Percentiles rank a stretch among this genome's conserved stretches.
Evolutionary conservation across 768 basidiomycete genomes (phyloP).

Genomic region (Suillus cothurnatus): DNA sequence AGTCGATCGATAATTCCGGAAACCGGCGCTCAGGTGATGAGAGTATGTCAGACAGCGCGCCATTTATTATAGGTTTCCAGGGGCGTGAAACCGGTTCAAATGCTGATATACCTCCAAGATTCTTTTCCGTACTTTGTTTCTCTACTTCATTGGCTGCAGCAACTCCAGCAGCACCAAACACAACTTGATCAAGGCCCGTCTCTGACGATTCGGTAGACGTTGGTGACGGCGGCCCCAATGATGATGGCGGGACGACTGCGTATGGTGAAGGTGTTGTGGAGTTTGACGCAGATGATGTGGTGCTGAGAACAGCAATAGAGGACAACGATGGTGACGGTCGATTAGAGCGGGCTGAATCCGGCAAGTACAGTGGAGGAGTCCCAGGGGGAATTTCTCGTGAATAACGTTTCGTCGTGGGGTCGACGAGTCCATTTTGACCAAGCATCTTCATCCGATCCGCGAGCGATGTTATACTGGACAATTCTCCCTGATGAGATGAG

Average conservation of each 20-base stretch:
- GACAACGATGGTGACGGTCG: constrained; percentile 40
- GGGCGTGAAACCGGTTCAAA: constrained; percentile 20
- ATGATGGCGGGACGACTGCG: constrained; percentile 67
- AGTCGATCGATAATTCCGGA: constrained; percentile 16
- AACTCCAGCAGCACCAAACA: constrained; percentile 18
- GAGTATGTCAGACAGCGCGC: constrained; percentile 20
- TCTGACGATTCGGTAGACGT: constrained; percentile 65
- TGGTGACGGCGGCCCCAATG: constrained; percentile 77
- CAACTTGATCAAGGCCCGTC: constrained; percentile 46
- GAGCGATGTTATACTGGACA: constrained; percentile 55
- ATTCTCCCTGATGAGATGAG: constrained; percentile 22
- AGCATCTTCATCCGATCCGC: constrained; percentile 81
- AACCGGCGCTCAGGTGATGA: constrained; percentile 12
- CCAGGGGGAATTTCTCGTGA: constrained; percentile 51
- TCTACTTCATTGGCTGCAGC: not conserved
- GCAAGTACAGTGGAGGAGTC: constrained; percentile 32
- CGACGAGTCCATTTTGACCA: constrained; percentile 68
- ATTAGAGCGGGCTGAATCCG: constrained; percentile 36
- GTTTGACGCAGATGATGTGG: constrained; percentile 27
- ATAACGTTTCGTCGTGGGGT: constrained; percentile 56
- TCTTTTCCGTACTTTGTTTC: constrained; percentile 14
- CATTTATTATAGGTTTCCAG: constrained; percentile 20
- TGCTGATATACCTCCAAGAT: constrained; percentile 29
- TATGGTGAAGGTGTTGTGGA: constrained; percentile 53
- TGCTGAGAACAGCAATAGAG: constrained; percentile 15